Base-by-base conservation (phyloP, 2,329 filamentous ascomycete species). In the Fusarium solani-melongenae region DNA sequence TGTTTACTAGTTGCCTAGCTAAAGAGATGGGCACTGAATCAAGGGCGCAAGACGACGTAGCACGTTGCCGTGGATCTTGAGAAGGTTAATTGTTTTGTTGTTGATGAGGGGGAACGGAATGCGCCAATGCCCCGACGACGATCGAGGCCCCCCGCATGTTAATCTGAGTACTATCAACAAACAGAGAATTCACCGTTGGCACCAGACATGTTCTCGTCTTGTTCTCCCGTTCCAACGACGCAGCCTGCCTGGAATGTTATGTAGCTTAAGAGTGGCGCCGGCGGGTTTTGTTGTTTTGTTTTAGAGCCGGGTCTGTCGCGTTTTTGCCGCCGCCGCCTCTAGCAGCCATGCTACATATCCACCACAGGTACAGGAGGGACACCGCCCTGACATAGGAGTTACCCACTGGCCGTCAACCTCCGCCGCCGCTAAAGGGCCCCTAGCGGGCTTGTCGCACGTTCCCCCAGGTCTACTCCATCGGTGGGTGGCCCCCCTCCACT, bases 221-320 rank as follows among this genome's bases (percentile, higher is more conserved):
- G 11, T 44, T 20, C 38, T 60, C 24, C 57, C 24, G 36, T 53
- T 62, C 60, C 51, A 62, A 70, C 46, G 20, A 36, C 20, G 15
- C 14, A 39, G 17, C 29, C 29, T 31, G 29, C 29, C 34, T 71
- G 70, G 66, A 62, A 53, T 57, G 22, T 34, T 56, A 66, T 31
- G 22, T 53, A 20, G n/a, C 17, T 14, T 27, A 34, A 41, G 60
- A 68, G 71, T 73, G 71, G 67, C 71, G 63, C 53, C 61, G 70
- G 33, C 53, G 44, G 44, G 63, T n/a, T 27, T 51, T 58, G 60
- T 60, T 73, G 60, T 71, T 72, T 73, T 74, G 71, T 72, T 72
- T 74, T 66, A 72, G 71, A 31, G 24, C 27, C 39, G 57, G 22
- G 31, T 34, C 31, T 20, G 53, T 27, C 31, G 33, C 20, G 24